Evolutionary conservation across 257 asterid species (phyloP).

Genomic region (Solanum neorickii): DNA sequence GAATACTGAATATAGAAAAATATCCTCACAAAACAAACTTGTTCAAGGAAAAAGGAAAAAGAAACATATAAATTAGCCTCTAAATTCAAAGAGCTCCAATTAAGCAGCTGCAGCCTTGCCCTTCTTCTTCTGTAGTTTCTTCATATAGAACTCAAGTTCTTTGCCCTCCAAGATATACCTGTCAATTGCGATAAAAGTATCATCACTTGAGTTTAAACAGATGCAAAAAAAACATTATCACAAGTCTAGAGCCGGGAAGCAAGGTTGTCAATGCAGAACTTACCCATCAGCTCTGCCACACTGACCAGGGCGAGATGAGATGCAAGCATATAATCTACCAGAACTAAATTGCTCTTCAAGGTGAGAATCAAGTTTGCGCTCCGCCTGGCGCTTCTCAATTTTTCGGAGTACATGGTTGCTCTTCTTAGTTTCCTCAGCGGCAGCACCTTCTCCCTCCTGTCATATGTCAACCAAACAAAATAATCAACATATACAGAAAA

Average conservation of each 20-base stretch:
- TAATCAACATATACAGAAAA: not conserved
- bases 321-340: conserved; percentile 17
- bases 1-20: not conserved
- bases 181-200: not conserved
- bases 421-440: conserved; percentile 16
- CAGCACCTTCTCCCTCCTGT: conserved; percentile 12
- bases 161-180: conserved; percentile 20
- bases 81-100: not conserved
- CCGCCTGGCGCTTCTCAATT: conserved; percentile 13
- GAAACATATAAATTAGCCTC: not conserved
- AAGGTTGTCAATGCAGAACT: not conserved
- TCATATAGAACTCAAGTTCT: conserved; percentile 27
- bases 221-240: not conserved
- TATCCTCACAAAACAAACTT: not conserved
- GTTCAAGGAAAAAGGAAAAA: not conserved
- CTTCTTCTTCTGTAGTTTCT: conserved; percentile 30
- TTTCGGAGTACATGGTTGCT: conserved; percentile 17
- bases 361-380: conserved; percentile 7
- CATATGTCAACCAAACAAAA: not conserved
- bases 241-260: not conserved
- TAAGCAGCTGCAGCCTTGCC: conserved; percentile 10
- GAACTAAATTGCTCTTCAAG: conserved; percentile 16
- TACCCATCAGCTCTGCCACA: conserved; percentile 22
- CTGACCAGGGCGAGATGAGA: conserved; percentile 23
- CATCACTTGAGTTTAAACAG: not conserved